Evolutionary conservation across 805 yeast genomes (phyloP).

Genomic region (Ascoidea asiatica): DNA sequence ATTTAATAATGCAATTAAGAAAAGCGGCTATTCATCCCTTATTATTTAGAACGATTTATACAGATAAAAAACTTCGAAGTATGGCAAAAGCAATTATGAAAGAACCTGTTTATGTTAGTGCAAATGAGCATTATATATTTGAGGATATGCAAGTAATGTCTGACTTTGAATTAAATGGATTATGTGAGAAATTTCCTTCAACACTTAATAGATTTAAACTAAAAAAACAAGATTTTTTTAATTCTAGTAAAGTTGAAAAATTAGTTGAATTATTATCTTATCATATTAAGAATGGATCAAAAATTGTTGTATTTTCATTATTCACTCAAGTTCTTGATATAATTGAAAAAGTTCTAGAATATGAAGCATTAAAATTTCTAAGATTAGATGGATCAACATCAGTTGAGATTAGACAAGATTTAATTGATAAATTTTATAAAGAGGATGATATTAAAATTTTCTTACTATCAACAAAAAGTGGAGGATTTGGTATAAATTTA

Average conservation of each 20-base stretch:
- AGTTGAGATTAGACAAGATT: conserved; percentile 84
- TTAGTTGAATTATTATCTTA: conserved; percentile 43
- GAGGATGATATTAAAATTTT: conserved; percentile 76
- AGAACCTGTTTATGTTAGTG: conserved; percentile 69
- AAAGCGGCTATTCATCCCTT: conserved; percentile 92
- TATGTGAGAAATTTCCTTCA: conserved; percentile 63
- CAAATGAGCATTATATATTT: conserved; percentile 60
- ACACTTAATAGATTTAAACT: conserved; percentile 42
- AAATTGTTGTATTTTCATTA: conserved; percentile 75
- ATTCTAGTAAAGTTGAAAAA: conserved; percentile 63
- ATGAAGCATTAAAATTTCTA: conserved; percentile 53
- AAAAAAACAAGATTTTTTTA: conserved; percentile 37
- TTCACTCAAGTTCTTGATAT: conserved; percentile 90
- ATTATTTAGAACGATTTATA: conserved; percentile 55
- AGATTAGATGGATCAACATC: conserved; percentile 90
- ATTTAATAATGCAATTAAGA: conserved; percentile 76
- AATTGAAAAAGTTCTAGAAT: conserved; percentile 59
- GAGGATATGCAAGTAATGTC: conserved; percentile 96
- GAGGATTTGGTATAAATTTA: conserved; percentile 95
- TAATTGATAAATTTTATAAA: conserved; percentile 80
- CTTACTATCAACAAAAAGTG: conserved; percentile 87
- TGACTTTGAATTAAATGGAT: conserved; percentile 70
- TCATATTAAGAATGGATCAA: conserved; percentile 42
- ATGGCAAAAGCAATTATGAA: conserved; percentile 75
- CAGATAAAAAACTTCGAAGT: conserved; percentile 34